These are phyloP conservation scores for Laburnicola sp. DNA, from an alignment of 2,329 filamentous ascomycete species.

Conservation along the genomic window DNA sequence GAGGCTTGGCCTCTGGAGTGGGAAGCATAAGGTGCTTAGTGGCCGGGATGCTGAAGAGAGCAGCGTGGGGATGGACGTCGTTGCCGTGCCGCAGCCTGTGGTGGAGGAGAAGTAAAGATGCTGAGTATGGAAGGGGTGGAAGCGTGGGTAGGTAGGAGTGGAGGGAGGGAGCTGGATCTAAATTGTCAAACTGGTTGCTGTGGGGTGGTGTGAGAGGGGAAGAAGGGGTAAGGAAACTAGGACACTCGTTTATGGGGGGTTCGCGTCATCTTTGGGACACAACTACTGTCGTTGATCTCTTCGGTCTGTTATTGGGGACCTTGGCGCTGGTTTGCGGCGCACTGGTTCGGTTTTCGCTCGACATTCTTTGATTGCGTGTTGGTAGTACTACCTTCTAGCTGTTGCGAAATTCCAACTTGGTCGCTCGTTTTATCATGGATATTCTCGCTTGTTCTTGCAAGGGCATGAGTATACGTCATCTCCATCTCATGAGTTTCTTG, in stretches of 20 bases:
- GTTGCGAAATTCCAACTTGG: conserved; percentile 12
- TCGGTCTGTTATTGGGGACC: background rate
- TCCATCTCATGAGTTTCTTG: too few species aligned
- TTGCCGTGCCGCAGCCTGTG: background rate
- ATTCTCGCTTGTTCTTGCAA: too few species aligned
- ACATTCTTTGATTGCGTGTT: conserved; percentile 3
- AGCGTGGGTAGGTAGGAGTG: background rate
- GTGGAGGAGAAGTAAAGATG: conserved; percentile 5
- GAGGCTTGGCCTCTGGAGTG: conserved; percentile 39
- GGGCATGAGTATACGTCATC: too few species aligned
- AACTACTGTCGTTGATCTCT: background rate
- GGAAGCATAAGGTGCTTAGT: conserved; percentile 34
- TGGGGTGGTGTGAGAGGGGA: background rate
- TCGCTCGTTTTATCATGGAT: conserved; percentile 7
- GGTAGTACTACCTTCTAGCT: background rate
- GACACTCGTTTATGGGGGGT: conserved; percentile 2
- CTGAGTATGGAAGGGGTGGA: background rate
- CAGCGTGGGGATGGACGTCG: conserved; percentile 22
- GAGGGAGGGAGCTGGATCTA: conserved; percentile 1
- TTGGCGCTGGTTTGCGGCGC: conserved; percentile 1
- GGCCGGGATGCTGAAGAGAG: conserved; percentile 43
- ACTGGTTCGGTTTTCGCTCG: background rate
- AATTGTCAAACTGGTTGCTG: background rate
- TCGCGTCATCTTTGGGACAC: background rate
- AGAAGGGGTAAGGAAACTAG: background rate